phyloP scores from a whole-genome alignment of 2,329 filamentous ascomycete species.

The Arthrobotrys sinensis region DNA sequence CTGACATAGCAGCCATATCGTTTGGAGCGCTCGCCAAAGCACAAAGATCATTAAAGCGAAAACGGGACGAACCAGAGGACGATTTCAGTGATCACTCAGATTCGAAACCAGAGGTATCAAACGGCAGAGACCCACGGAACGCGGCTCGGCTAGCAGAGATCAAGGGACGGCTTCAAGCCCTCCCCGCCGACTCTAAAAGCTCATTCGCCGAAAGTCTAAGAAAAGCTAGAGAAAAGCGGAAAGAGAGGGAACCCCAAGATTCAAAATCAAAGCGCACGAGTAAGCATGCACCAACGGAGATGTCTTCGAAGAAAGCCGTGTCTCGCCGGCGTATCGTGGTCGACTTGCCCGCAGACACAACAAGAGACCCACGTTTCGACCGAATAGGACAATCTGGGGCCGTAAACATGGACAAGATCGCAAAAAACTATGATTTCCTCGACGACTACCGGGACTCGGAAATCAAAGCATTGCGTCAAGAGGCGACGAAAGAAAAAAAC shows the following conservation, averaged over 20 bases:
- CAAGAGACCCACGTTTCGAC: slow-evolving; percentile 91
- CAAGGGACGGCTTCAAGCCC: slow-evolving; percentile 45
- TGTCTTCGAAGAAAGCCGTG: slow-evolving; percentile 86
- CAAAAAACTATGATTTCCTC: slow-evolving; percentile 87
- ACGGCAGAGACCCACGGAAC: slow-evolving; percentile 40
- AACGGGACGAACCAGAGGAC: slow-evolving; percentile 43
- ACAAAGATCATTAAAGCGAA: slow-evolving; percentile 54
- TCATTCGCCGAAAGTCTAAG: slow-evolving; percentile 57
- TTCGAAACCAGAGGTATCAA: slow-evolving; percentile 26
- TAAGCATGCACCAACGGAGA: slow-evolving; percentile 90
- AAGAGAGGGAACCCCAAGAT: slow-evolving; percentile 28
- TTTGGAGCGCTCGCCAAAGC: slow-evolving; percentile 56
- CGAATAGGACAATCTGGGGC: slow-evolving; percentile 71
- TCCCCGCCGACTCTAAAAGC: slow-evolving; percentile 48
- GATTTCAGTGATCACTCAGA: slow-evolving; percentile 32
- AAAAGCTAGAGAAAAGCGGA: slow-evolving; percentile 45
- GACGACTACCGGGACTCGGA: slow-evolving; percentile 89
- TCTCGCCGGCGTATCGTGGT: slow-evolving; percentile 84
- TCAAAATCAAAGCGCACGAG: slow-evolving; percentile 71
- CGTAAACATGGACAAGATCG: slow-evolving; percentile 74
- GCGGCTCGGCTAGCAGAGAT: slow-evolving; percentile 48
- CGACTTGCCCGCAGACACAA: slow-evolving; percentile 70
- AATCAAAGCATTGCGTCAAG: slow-evolving; percentile 79
- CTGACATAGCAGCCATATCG: slow-evolving; percentile 45
- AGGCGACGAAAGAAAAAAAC: slow-evolving; percentile 79